Evolutionary conservation across 129 eudicot genomes (phyloP).

Genomic region (Escallonia rubra): DNA sequence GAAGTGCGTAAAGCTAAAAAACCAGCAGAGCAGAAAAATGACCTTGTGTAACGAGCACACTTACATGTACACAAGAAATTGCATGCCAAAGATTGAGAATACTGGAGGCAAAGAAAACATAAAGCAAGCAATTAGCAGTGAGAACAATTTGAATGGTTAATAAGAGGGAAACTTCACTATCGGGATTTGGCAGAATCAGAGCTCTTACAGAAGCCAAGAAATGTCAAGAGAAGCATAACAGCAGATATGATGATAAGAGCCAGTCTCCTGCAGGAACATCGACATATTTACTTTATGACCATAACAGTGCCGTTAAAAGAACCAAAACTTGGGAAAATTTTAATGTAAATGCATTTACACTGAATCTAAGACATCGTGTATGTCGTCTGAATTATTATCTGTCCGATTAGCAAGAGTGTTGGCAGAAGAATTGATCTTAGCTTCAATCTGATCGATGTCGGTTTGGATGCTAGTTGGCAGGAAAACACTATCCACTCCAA

Average conservation of each 20-base stretch:
- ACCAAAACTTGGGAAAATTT: neutral
- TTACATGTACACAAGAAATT: conserved; percentile 78
- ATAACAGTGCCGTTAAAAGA: neutral
- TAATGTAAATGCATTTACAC: conserved; percentile 40
- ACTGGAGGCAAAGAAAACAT: conserved; percentile 40
- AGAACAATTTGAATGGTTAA: neutral
- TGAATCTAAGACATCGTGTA: conserved; percentile 36
- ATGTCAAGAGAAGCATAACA: conserved; percentile 78
- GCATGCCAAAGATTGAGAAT: conserved; percentile 82
- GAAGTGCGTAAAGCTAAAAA: neutral
- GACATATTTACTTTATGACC: conserved; percentile 4
- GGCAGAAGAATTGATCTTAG: conserved; percentile 62
- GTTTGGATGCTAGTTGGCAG: conserved; percentile 63
- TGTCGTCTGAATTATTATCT: conserved; percentile 55
- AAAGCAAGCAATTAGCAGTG: neutral
- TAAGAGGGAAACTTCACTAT: neutral
- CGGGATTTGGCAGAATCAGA: neutral
- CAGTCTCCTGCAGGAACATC: conserved; percentile 55
- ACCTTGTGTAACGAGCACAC: conserved; percentile 23
- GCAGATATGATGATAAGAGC: conserved; percentile 76
- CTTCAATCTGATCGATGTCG: conserved; percentile 68
- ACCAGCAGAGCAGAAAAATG: conserved; percentile 5
- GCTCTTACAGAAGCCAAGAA: conserved; percentile 77
- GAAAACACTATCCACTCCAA: conserved; percentile 62
- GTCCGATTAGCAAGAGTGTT: conserved; percentile 49